Evolutionary conservation across 768 basidiomycete species (phyloP), one percentile per base, ranked within the genome.

Genomic region (Termitomyces sp.): DNA sequence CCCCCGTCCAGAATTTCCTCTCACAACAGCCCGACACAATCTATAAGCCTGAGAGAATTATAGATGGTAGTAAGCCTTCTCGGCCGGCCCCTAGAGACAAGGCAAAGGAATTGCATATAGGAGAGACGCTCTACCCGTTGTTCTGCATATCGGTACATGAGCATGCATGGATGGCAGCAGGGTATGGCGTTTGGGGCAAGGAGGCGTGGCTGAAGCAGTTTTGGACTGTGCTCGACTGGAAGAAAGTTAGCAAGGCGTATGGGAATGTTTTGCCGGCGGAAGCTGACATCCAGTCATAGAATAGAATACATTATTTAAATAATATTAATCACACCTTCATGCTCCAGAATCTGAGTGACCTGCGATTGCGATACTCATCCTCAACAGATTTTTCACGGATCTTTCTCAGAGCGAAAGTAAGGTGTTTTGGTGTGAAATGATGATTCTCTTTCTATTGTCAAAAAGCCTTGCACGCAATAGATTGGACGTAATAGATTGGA

Each of bases 151-250:
- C 86, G 43, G 82, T 91, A 5, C 83, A 93, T 64, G 92, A 94
- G 70, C 93, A 93, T 63, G 87, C 88, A 27, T 96, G 93, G 91
- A 78, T 96, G 67, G 78, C 79, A 49, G 87, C 89, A 22, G 91
- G 89, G 39, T 93, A 88, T 62, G 93, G 93, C 5, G 82, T 96
- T 5, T 94, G 91, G 91, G 93, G 94, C 26, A 91, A 92, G 72
- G 92, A 95, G 69, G 81, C 81, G 64, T 96, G 93, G 80, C 68
- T 95, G 68, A 83, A 79, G 65, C 81, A 86, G 67, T 93, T 95
- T 73, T 96, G 93, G 92, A 78, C 76, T 10, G 89, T 88, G 22
- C 71, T 95, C 53, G 79, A 96, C 69, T 96, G 93, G 93, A 64
- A 72, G 39, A 83, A 81, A 66, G 83, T 89, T 59, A 76, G 76